Conservation (phyloP, 2,329 filamentous ascomycete species). For the Cryoendolithus antarcticus region DNA sequence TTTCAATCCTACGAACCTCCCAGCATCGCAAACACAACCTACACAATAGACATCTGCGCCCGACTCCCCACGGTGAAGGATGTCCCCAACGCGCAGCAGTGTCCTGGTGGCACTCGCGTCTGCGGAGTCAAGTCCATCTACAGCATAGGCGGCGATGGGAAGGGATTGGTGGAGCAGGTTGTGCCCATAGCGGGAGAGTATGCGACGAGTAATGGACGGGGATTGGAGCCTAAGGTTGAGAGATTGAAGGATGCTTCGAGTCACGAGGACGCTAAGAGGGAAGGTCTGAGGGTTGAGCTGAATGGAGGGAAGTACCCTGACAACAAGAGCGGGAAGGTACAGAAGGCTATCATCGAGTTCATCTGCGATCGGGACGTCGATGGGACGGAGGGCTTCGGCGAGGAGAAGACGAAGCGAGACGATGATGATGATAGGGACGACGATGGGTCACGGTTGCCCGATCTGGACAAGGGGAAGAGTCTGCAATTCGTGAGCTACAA, state of each 20-base stretch:
- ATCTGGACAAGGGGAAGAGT: constrained; percentile 46
- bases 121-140: constrained; percentile 59
- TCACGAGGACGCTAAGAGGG: constrained; percentile 51
- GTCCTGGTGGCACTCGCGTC: constrained; percentile 59
- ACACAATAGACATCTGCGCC: constrained; percentile 66
- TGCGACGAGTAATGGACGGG: constrained; percentile 41
- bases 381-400: constrained; percentile 59
- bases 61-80: constrained; percentile 51
- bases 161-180: constrained; percentile 41
- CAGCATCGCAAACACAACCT: constrained; percentile 59
- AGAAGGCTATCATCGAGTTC: constrained; percentile 75
- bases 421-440: constrained; percentile 22
- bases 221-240: constrained; percentile 53
- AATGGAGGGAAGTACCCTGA: constrained; percentile 43
- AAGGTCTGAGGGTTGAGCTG: constrained; percentile 61
- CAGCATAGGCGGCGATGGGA: constrained; percentile 28
- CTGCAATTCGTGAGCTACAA: constrained; percentile 68
- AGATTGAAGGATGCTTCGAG: constrained; percentile 54
- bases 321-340: constrained; percentile 40
- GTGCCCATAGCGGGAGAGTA: constrained; percentile 67
- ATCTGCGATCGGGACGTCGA: constrained; percentile 62
- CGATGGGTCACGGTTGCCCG: constrained; percentile 17
- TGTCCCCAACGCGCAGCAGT: constrained; percentile 42
- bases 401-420: constrained; percentile 38
- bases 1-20: constrained; percentile 36